Conservation (phyloP, 2,329 filamentous ascomycete genomes). For the Cordyceps cateniannulata region DNA sequence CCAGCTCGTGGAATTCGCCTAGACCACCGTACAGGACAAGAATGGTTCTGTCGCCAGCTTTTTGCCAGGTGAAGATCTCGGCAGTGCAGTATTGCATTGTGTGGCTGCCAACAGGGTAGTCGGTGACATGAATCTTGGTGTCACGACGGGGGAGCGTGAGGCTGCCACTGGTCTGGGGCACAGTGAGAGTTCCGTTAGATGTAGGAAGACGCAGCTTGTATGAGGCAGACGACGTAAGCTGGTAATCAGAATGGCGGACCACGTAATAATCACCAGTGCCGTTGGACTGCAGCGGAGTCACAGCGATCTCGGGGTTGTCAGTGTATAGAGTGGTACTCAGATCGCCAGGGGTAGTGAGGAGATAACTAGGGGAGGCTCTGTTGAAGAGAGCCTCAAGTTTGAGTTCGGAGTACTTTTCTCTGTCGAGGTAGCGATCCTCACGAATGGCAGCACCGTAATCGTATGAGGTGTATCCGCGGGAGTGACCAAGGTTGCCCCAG, state of each 20-base stretch:
- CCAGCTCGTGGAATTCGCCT: constrained; percentile 54
- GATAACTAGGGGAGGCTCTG: constrained; percentile 59
- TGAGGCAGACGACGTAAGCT: constrained; percentile 43
- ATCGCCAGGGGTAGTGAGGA: constrained; percentile 42
- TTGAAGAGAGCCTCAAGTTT: constrained; percentile 68
- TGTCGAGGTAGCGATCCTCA: constrained; percentile 57
- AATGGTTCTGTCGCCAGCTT: constrained; percentile 49
- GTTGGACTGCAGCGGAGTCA: constrained; percentile 52
- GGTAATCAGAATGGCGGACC: constrained; percentile 56
- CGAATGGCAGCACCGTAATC: constrained; percentile 47
- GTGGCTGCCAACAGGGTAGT: constrained; percentile 52
- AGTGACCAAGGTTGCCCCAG: constrained; percentile 67
- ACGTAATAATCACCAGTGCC: constrained; percentile 49
- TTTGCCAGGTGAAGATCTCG: constrained; percentile 61
- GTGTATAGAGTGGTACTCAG: constrained; percentile 23
- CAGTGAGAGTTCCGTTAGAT: constrained; percentile 42
- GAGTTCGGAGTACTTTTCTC: constrained; percentile 68
- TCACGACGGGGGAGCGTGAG: constrained; percentile 53
- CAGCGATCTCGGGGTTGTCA: constrained; percentile 38
- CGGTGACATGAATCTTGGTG: constrained; percentile 56
- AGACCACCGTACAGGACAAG: constrained; percentile 55
- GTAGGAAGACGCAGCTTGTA: constrained; percentile 57
- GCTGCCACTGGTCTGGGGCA: constrained; percentile 48
- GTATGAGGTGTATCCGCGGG: constrained; percentile 49
- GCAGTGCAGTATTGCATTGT: constrained; percentile 60